Evolutionary conservation across 768 basidiomycete genomes (phyloP).

Genomic region (Trichaptum fuscoviolaceum): DNA sequence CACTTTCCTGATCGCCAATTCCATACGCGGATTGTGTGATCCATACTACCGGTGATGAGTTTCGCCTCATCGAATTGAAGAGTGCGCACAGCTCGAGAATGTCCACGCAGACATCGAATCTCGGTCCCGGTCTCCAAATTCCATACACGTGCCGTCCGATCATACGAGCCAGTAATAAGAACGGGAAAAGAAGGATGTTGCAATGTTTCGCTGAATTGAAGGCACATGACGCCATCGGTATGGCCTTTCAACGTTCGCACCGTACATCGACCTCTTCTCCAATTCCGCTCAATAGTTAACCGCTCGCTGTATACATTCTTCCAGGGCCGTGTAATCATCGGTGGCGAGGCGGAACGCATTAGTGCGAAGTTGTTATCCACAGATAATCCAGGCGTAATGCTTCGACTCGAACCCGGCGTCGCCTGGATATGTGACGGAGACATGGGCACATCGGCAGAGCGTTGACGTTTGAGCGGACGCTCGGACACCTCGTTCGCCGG

Average conservation of each 20-base stretch:
- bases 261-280: slow-evolving; percentile 88
- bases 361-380: slow-evolving; percentile 10
- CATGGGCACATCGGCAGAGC: slow-evolving; percentile 23
- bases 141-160: slow-evolving; percentile 92
- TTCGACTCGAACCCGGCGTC: slow-evolving; percentile 10
- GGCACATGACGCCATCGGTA: slow-evolving; percentile 94
- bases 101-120: slow-evolving; percentile 80
- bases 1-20: slow-evolving; percentile 90
- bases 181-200: slow-evolving; percentile 84
- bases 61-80: slow-evolving; percentile 95
- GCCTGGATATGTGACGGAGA: slow-evolving; percentile 10
- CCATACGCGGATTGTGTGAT: slow-evolving; percentile 92
- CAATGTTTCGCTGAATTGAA: slow-evolving; percentile 87
- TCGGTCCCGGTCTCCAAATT: slow-evolving; percentile 89
- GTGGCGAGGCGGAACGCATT: slow-evolving; percentile 23
- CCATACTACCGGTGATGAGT: slow-evolving; percentile 95
- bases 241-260: slow-evolving; percentile 88
- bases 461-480: slow-evolving; percentile 49
- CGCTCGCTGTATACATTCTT: slow-evolving; percentile 98
- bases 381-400: slow-evolving; percentile 3
- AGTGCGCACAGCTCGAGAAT: slow-evolving; percentile 86
- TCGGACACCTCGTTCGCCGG: slow-evolving; percentile 3
- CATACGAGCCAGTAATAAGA: slow-evolving; percentile 96
- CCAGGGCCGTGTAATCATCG: slow-evolving; percentile 80
- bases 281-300: slow-evolving; percentile 94